A percentile compares a stretch with the other conserved stretches of the same genome.
These are phyloP conservation scores for Teunomyces cretensis DNA, from an alignment of 805 yeast genomes.

Conservation along the genomic window DNA sequence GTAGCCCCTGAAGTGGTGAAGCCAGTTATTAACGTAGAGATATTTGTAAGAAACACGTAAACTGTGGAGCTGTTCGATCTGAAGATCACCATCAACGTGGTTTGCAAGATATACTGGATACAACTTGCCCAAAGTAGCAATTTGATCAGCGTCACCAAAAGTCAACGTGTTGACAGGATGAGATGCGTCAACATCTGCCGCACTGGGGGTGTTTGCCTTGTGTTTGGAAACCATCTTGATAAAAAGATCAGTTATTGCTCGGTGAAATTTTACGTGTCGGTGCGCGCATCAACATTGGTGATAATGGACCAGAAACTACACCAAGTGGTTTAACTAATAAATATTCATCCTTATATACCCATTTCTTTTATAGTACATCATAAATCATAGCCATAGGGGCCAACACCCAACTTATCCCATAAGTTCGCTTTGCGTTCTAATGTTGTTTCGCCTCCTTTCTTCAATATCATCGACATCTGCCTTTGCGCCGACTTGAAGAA, in stretches of 20 bases:
- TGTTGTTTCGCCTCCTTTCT: background rate
- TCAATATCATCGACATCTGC: background rate
- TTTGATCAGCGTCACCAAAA: slow-evolving; percentile 12
- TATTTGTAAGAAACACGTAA: slow-evolving; percentile 18
- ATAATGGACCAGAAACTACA: too few species aligned
- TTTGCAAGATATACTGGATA: slow-evolving; percentile 12
- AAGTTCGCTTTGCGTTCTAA: background rate
- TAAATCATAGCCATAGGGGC: background rate
- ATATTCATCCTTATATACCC: background rate
- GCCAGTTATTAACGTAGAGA: slow-evolving; percentile 51
- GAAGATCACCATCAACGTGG: slow-evolving; percentile 7
- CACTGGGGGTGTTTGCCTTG: slow-evolving; percentile 6
- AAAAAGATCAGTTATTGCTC: background rate
- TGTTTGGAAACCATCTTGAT: slow-evolving; percentile 8
- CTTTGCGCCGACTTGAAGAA: slow-evolving; percentile 9
- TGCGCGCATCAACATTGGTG: too few species aligned
- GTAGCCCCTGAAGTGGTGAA: slow-evolving; percentile 51
- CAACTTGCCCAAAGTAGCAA: slow-evolving; percentile 9
- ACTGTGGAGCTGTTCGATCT: slow-evolving; percentile 7
- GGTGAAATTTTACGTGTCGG: background rate
- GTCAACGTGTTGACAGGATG: slow-evolving; percentile 2
- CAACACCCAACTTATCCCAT: background rate
- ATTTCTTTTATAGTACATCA: slow-evolving; percentile 2
- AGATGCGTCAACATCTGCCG: background rate
- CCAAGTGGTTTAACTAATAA: too few species aligned